Base-by-base conservation (phyloP, 2,329 filamentous ascomycete species). In the Didymella segeticola region DNA sequence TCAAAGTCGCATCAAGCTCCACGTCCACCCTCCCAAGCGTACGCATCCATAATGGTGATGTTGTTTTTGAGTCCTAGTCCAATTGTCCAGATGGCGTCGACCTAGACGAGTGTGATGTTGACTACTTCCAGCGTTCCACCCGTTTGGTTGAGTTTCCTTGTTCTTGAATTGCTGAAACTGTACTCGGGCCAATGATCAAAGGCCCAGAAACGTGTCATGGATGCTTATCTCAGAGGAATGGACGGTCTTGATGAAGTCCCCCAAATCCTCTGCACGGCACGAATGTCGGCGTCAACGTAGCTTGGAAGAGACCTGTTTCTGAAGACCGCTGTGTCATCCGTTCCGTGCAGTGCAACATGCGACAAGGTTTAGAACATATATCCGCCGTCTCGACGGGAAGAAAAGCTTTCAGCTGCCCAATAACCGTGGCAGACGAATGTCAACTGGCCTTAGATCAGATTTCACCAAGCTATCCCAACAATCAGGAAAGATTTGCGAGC, bases 401-500 rank as follows among this genome's bases (percentile, higher is more conserved):
- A n/a, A n/a, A n/a, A n/a, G n/a, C n/a, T n/a, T n/a, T n/a, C n/a
- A n/a, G n/a, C n/a, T n/a, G n/a, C n/a, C n/a, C n/a, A n/a, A n/a
- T n/a, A n/a, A n/a, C n/a, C n/a, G n/a, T n/a, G n/a, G n/a, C n/a
- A n/a, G n/a, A n/a, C n/a, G n/a, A n/a, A n/a, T n/a, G n/a, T n/a
- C n/a, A n/a, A n/a, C n/a, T n/a, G n/a, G n/a, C n/a, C n/a, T n/a
- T n/a, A n/a, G n/a, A n/a, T n/a, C n/a, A n/a, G n/a, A n/a, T n/a
- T n/a, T n/a, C 78, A 20, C 76, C 78, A 8, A 80, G 68, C 39
- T 45, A 23, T 9, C 20, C 8, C 38, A 25, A 29, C 22, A 4
- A n/a, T 34, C 8, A 43, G 20, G 12, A 33, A n/a, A 33, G 26
- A 4, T n/a, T 4, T 14, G 26, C 4, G 4, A 19, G 17, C 27